These are phyloP conservation scores for Thielaviopsis musarum DNA, from an alignment of 2,329 filamentous ascomycete species.

Conservation along the genomic window DNA sequence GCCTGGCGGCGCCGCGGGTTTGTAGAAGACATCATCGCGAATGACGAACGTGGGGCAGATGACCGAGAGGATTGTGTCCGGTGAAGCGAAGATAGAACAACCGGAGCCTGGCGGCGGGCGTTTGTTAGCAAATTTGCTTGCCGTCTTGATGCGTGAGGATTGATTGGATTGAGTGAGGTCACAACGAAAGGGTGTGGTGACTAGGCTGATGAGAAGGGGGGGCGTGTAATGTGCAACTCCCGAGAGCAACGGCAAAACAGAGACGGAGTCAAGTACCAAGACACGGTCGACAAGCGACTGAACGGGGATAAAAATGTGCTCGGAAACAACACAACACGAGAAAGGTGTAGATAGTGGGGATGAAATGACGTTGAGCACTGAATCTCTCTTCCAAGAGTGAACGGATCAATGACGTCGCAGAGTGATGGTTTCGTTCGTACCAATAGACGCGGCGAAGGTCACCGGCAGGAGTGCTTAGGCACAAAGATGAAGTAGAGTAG, in stretches of 20 bases:
- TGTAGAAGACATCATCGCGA: constrained; percentile 13
- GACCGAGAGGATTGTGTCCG: not conserved
- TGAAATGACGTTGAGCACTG: not conserved
- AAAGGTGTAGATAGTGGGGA: not conserved
- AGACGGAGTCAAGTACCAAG: not conserved
- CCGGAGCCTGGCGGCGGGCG: not conserved
- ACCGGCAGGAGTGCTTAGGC: not conserved
- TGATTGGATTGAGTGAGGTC: not conserved
- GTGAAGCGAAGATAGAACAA: not conserved
- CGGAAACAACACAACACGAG: not conserved
- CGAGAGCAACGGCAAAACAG: not conserved
- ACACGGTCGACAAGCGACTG: not conserved
- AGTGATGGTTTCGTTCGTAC: not conserved
- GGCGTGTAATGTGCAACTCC: not conserved
- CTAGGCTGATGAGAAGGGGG: not conserved
- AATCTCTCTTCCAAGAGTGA: not conserved
- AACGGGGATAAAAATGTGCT: not conserved
- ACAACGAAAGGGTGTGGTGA: not conserved
- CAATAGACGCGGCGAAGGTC: not conserved
- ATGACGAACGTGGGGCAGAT: constrained; percentile 6
- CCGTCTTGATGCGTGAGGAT: not conserved
- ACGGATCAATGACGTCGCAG: not conserved
- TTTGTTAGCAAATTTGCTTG: not conserved
- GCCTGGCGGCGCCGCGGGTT: constrained; percentile 19
- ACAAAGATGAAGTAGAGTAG: not conserved